Evolutionary conservation across 2,329 filamentous ascomycete genomes (phyloP), one percentile per base, ranked within the genome.

Genomic region (Botrytis aclada): DNA sequence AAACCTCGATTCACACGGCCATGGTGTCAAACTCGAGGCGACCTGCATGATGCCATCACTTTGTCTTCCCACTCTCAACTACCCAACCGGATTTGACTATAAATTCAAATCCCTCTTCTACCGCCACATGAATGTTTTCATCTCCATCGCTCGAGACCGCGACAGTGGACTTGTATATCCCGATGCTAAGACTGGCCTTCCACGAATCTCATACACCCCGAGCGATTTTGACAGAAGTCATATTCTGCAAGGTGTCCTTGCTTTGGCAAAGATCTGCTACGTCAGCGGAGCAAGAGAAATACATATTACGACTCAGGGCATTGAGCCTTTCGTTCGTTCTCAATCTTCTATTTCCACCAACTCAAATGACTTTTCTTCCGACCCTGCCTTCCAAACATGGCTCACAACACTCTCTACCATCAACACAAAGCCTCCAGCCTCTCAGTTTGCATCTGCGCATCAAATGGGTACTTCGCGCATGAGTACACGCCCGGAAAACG

Each of bases 231-330:
- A 98, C 82, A 87, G 90, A 67, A 86, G 87, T 41, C 88, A 94
- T 81, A 88, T 92, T 37, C 81, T 95, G 29, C 89, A 93, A 80
- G 94, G 93, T 14, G 78, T 94, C 10, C 81, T 95, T 66, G 92
- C 89, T 3, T 84, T 92, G 2, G 90, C 91, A 47, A 93, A 94
- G 80, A 90, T 97, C 58, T 88, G 90, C 75, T 95, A 94, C 80
- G 87, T 94, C 63, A 86, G 89, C 58, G 94, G 94, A 37, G 95
- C 95, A 0, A 85, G 84, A n/a, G 93, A 97, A 82, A 95, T 98
- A 79, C 88, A 91, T 79, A 85, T 90, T 0, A 84, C 86, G 5
- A 85, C 93, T 32, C 86, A 88, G 0, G 89, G 88, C 16, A 81
- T 93, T 51, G 84, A 86, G 45, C 86, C 90, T 0, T 98, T 94